A percentile compares a stretch with the other conserved stretches of the same genome.
These are phyloP conservation scores for Chlamydomonas incerta DNA, from an alignment of 139 green algal genomes.

Conservation along the genomic window DNA sequence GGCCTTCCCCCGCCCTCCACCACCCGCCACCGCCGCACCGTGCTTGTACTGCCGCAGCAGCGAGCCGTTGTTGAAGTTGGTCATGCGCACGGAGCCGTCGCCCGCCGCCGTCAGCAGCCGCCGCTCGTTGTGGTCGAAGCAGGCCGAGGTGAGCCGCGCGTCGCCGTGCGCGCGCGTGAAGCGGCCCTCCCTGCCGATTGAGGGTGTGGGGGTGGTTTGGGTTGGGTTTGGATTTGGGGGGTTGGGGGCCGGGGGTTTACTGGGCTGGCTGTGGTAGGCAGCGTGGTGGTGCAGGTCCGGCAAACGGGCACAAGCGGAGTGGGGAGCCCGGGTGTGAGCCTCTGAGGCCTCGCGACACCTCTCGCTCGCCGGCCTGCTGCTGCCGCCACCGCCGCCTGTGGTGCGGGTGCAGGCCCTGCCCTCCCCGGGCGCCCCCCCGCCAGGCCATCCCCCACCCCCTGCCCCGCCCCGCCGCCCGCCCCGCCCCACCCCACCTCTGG, in stretches of 20 bases:
- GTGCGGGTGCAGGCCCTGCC: too few relatives aligned
- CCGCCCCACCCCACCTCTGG: conserved; percentile 26
- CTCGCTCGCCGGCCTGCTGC: too few relatives aligned
- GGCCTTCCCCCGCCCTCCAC: too few relatives aligned
- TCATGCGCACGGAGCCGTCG: conserved; percentile 76
- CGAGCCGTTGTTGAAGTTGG: conserved; percentile 93
- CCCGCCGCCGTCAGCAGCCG: conserved; percentile 81
- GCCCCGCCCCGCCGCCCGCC: background rate
- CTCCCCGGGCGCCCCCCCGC: too few relatives aligned
- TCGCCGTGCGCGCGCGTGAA: conserved; percentile 70
- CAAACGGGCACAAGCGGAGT: too few relatives aligned
- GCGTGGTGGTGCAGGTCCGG: too few relatives aligned
- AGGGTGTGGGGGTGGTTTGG: background rate
- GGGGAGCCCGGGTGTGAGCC: too few relatives aligned
- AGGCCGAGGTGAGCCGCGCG: conserved; percentile 70
- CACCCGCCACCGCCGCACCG: background rate
- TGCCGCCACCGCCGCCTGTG: too few relatives aligned
- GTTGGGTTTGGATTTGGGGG: background rate
- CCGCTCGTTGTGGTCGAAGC: conserved; percentile 84
- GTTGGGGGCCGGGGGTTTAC: too few relatives aligned
- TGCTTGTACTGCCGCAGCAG: conserved; percentile 67
- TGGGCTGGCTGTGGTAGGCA: too few relatives aligned
- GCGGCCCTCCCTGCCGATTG: conserved; percentile 63
- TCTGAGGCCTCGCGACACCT: too few relatives aligned
- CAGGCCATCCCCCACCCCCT: background rate